These are phyloP conservation scores for Ceratocystis variospora DNA, from an alignment of 2,329 filamentous ascomycete species.

Conservation along the genomic window DNA sequence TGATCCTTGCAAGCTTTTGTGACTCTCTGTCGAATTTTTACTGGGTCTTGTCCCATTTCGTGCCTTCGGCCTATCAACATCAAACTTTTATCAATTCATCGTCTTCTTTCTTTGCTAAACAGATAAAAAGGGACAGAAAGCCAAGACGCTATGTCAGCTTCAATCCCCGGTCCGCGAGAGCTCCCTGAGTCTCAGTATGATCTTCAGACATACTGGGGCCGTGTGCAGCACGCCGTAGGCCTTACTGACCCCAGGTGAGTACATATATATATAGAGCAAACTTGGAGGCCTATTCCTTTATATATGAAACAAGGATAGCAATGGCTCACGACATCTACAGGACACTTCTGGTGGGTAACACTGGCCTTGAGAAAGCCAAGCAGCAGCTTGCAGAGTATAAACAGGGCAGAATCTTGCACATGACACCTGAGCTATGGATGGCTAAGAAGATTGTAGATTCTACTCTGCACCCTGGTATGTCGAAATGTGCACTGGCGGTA, in stretches of 20 bases:
- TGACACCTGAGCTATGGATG: conserved; percentile 84
- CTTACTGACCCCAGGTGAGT: conserved; percentile 91
- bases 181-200: conserved; percentile 87
- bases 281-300: neutral
- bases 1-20: conserved; percentile 1
- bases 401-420: conserved; percentile 59
- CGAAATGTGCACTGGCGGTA: neutral
- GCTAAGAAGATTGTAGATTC: conserved; percentile 97
- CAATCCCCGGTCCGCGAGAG: conserved; percentile 57
- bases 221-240: conserved; percentile 76
- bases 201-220: conserved; percentile 84
- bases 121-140: neutral
- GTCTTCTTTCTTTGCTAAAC: no score
- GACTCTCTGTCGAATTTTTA: conserved; percentile 1
- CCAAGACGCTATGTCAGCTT: conserved; percentile 43
- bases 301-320: neutral
- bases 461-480: conserved; percentile 79
- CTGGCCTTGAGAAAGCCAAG: conserved; percentile 78
- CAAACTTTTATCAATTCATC: neutral
- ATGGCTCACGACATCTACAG: conserved; percentile 34
- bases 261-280: conserved; percentile 16
- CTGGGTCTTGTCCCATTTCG: conserved; percentile 6
- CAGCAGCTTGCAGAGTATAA: conserved; percentile 72
- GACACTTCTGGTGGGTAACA: conserved; percentile 66
- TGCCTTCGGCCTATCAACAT: neutral